Conservation (phyloP, 495 filamentous ascomycete species). For the Parachaetomium inaequale region DNA sequence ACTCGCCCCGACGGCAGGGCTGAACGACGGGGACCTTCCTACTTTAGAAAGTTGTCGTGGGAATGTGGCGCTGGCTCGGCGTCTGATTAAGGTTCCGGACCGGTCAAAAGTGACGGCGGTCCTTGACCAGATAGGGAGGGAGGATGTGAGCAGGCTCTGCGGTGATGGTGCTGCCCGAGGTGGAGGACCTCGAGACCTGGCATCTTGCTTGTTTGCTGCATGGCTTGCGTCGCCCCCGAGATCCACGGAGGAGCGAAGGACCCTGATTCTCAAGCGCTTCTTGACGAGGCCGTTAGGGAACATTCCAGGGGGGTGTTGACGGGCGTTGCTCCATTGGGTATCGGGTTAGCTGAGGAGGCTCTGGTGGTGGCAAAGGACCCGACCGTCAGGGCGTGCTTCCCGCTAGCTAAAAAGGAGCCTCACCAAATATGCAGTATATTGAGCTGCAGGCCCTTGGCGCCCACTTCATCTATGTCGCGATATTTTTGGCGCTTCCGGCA, state of each 20-base stretch:
- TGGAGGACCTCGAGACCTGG: not conserved
- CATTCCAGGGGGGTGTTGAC: not conserved
- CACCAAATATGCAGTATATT: not conserved
- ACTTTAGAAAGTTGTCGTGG: too few relatives aligned
- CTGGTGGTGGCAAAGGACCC: not conserved
- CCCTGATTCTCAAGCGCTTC: not conserved
- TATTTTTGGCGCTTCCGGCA: slow-evolving; percentile 3
- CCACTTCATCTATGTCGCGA: not conserved
- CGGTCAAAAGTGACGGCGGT: not conserved
- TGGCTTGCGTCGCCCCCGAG: not conserved
- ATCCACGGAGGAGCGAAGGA: not conserved
- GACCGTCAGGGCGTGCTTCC: not conserved
- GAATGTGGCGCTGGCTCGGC: slow-evolving; percentile 1
- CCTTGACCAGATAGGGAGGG: not conserved
- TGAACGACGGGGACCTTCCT: not conserved
- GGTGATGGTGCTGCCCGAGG: not conserved
- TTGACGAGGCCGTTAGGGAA: not conserved
- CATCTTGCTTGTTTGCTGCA: not conserved
- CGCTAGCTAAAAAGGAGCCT: not conserved
- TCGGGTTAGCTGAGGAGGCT: not conserved
- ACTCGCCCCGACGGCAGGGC: not conserved
- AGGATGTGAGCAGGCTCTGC: not conserved
- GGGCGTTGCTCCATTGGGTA: not conserved
- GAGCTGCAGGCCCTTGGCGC: slow-evolving; percentile 3
- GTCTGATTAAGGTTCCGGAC: slow-evolving; percentile 4